A percentile compares a stretch with the other conserved stretches of the same genome.
Conservation (phyloP, 805 yeast genomes). For the Zygosaccharomyces kombuchaensis region DNA sequence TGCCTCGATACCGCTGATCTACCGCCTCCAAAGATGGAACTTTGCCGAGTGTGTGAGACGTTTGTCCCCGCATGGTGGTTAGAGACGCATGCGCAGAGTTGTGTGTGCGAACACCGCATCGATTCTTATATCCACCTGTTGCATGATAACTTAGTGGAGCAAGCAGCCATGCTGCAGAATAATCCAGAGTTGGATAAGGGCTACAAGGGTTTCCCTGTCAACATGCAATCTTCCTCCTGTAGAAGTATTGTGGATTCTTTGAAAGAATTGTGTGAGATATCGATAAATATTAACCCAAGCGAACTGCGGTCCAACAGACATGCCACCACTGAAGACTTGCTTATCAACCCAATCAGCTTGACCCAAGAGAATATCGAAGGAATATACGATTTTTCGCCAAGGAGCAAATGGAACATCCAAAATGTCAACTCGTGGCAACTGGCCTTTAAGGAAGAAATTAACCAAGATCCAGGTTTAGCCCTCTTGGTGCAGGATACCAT, state of each 20-base stretch:
- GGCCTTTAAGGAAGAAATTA: constrained; percentile 21
- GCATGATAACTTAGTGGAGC: constrained; percentile 77
- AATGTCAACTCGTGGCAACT: constrained; percentile 36
- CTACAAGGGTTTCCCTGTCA: constrained; percentile 52
- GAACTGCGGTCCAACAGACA: constrained; percentile 40
- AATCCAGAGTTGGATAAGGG: constrained; percentile 33
- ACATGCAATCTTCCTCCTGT: constrained; percentile 14
- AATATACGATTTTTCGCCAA: constrained; percentile 49
- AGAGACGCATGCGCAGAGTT: constrained; percentile 83
- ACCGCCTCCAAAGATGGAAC: constrained; percentile 75
- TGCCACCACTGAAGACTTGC: constrained; percentile 11
- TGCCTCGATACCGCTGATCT: constrained; percentile 57
- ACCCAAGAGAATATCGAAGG: constrained; percentile 20
- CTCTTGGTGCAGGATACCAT: constrained; percentile 66
- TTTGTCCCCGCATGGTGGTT: constrained; percentile 95
- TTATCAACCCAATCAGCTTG: constrained; percentile 13
- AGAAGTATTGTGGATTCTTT: constrained; percentile 15
- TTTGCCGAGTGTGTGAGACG: constrained; percentile 91
- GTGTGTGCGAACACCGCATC: constrained; percentile 78
- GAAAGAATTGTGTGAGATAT: constrained; percentile 67
- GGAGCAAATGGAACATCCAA: constrained; percentile 53
- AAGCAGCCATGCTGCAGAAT: constrained; percentile 46
- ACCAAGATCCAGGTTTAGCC: constrained; percentile 54
- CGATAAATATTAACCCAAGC: constrained; percentile 69
- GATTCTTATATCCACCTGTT: constrained; percentile 69